A percentile compares a stretch with the other conserved stretches of the same genome.
Conservation (phyloP, 305 asterid species). For the Solanum hybrid region DNA sequence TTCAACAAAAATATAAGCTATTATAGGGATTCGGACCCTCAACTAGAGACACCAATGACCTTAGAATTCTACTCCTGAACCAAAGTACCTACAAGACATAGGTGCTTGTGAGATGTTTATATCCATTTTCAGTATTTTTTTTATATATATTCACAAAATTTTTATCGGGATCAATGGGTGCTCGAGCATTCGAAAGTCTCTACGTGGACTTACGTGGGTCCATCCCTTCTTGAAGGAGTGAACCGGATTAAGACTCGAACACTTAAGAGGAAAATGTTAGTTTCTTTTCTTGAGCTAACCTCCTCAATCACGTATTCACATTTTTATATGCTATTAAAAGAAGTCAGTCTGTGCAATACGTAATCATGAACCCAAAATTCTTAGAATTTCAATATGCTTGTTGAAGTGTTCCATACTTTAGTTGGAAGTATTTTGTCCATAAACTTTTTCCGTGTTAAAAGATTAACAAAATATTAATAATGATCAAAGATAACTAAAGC, state of each 20-base stretch:
- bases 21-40: no score
- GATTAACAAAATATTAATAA: neutral
- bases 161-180: no score
- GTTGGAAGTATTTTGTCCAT: neutral
- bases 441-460: neutral
- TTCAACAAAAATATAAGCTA: no score
- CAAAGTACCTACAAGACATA: no score
- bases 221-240: neutral
- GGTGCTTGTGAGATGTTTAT: no score
- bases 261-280: neutral
- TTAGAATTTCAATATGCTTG: neutral
- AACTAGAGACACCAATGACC: no score
- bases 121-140: no score
- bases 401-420: neutral
- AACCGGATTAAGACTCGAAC: neutral
- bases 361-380: neutral
- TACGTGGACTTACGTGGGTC: no score
- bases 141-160: no score
- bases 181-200: no score
- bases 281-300: neutral
- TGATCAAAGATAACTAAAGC: neutral
- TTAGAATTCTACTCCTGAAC: no score
- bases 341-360: neutral
- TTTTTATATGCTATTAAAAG: neutral
- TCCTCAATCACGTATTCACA: neutral